Percentiles rank a stretch among this genome's conserved stretches.
Evolutionary conservation across 192 early-diverging fungal species (phyloP).

Genomic region (Umbelopsis vinacea): DNA sequence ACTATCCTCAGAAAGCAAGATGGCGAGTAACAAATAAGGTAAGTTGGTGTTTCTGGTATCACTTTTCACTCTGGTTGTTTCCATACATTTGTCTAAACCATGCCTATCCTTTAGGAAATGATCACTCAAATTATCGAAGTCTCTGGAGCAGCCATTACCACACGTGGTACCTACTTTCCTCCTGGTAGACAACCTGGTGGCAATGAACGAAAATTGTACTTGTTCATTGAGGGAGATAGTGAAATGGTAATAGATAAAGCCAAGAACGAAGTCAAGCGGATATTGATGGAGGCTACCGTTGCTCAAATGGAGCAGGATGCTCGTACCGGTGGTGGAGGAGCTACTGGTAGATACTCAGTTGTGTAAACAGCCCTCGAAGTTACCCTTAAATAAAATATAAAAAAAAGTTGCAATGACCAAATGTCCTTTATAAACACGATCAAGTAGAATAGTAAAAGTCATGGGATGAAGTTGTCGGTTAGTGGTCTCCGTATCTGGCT

Average conservation of each 20-base stretch:
- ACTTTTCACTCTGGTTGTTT: not conserved
- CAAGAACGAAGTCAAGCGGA: constrained; percentile 90
- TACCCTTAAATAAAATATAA: constrained; percentile 1
- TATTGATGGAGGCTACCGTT: constrained; percentile 86
- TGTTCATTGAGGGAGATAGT: constrained; percentile 95
- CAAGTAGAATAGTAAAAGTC: no score
- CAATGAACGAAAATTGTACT: constrained; percentile 89
- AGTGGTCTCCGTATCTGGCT: no score
- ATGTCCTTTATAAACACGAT: no score
- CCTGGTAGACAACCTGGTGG: constrained; percentile 77
- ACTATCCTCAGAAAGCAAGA: constrained; percentile 94
- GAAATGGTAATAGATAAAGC: constrained; percentile 90
- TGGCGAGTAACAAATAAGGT: constrained; percentile 94
- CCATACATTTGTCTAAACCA: not conserved
- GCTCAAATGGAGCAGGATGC: constrained; percentile 72
- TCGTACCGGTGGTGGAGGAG: constrained; percentile 49
- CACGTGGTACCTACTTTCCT: constrained; percentile 87
- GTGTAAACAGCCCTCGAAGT: constrained; percentile 34
- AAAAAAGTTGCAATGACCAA: not conserved
- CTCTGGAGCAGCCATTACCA: constrained; percentile 95
- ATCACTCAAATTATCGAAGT: constrained; percentile 92
- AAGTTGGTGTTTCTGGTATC: constrained; percentile 23
- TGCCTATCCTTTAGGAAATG: constrained; percentile 63
- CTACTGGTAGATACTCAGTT: constrained; percentile 54
- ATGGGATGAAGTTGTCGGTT: no score